Conservation (phyloP, 257 asterid genomes). For the Solanum bulbocastanum region DNA sequence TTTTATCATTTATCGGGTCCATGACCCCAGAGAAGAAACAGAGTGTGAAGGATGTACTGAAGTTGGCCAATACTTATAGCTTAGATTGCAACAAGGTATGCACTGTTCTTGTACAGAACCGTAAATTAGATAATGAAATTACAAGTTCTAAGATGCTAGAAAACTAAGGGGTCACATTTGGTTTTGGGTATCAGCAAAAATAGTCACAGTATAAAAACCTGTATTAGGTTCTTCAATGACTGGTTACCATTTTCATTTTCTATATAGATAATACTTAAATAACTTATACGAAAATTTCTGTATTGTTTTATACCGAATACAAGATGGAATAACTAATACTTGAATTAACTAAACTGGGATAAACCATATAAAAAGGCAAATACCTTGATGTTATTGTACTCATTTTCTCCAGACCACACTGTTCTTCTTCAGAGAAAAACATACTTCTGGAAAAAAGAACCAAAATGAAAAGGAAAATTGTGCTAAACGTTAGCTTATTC, state of each 20-base stretch:
- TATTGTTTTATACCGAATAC: background rate
- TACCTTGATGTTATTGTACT: background rate
- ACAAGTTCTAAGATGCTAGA: background rate
- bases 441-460: background rate
- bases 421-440: background rate
- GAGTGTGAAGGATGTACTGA: conserved; percentile 49
- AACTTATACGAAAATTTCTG: background rate
- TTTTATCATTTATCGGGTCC: conserved; percentile 69
- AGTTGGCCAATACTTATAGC: conserved; percentile 59
- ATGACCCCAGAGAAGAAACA: conserved; percentile 65
- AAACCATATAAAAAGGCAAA: background rate
- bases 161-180: background rate
- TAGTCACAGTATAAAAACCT: background rate
- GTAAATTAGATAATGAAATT: background rate
- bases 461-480: background rate
- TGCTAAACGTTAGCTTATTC: background rate
- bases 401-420: background rate
- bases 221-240: background rate
- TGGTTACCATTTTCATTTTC: background rate
- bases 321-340: background rate
- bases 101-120: background rate
- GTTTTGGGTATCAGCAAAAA: background rate
- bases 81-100: conserved; percentile 66
- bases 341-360: background rate
- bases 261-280: background rate